Evolutionary conservation across 2,329 filamentous ascomycete genomes (phyloP), one percentile per base, ranked within the genome.

Genomic region (Apiospora saccharicola): DNA sequence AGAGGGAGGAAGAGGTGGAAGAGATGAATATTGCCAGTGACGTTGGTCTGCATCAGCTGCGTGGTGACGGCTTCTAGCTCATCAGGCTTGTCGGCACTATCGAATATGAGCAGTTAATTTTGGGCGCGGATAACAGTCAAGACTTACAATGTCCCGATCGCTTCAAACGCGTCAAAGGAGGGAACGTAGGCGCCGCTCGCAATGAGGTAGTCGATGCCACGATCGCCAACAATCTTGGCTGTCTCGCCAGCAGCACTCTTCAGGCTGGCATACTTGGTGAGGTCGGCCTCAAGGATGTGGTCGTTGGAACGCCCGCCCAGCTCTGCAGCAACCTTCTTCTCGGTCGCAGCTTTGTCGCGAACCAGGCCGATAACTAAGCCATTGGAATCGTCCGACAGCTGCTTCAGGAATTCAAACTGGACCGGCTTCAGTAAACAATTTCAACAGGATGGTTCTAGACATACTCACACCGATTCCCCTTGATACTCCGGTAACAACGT

Each of bases 1-100:
- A 90, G 81, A 0, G 89, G 88, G 1, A 87, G 70, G 75, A 88
- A 89, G 2, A 85, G 76, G 74, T 87, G 86, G 77, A 88, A 85
- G 2, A 88, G 81, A 73, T 89, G 83, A 72, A 90, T 80, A 67
- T 86, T 83, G 53, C 84, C 87, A 8, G 88, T 67, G 5, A 87
- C 85, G 72, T 90, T 90, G 74, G 82, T 80, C 3, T 85, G 37
- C 37, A 41, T 41, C 37, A 41, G 37, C 37, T 41, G 37, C 37
- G 37, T 41, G 37, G 37, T 41, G 37, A 41, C 37, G 37, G 37
- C 37, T 1, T 41, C 37, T 10, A 41, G 37, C 37, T 41, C 37
- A 10, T 41, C 37, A 41, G 37, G 37, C 37, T 41, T 41, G 37
- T 41, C 37, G 37, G 37, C 37, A 7, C 37, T 41, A 41, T 41